These are phyloP conservation scores for Plantago ovata DNA, from an alignment of 257 asterid species.

Conservation along the genomic window DNA sequence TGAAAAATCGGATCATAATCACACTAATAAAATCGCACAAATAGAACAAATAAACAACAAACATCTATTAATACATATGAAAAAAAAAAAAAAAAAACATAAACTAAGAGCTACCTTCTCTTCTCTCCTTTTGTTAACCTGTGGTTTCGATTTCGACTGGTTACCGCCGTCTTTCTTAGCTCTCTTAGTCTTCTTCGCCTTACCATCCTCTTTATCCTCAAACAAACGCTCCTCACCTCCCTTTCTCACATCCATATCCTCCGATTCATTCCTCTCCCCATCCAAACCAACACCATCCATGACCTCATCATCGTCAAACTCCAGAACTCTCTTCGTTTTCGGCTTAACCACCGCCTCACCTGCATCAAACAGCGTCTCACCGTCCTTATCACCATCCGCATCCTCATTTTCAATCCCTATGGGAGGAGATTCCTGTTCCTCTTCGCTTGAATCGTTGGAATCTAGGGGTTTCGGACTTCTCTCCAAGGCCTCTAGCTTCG, in stretches of 20 bases:
- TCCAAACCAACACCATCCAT: slow-evolving; percentile 15
- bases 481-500: slow-evolving; percentile 46
- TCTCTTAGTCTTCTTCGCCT: slow-evolving; percentile 39
- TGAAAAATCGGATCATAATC: not conserved
- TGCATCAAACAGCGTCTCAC: slow-evolving; percentile 16
- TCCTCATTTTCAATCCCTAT: slow-evolving; percentile 27
- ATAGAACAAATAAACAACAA: not conserved
- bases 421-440: slow-evolving; percentile 32
- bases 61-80: slow-evolving; percentile 1
- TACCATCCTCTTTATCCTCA: slow-evolving; percentile 25
- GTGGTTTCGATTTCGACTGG: slow-evolving; percentile 22
- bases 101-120: slow-evolving; percentile 47
- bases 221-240: slow-evolving; percentile 14
- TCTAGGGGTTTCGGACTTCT: slow-evolving; percentile 30
- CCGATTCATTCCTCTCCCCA: slow-evolving; percentile 19
- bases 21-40: not conserved
- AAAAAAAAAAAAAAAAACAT: not conserved
- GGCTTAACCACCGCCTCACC: slow-evolving; percentile 21
- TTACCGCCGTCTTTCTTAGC: slow-evolving; percentile 24
- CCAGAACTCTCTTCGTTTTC: slow-evolving; percentile 51
- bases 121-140: slow-evolving; percentile 44
- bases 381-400: slow-evolving; percentile 10
- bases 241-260: slow-evolving; percentile 16
- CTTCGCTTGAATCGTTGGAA: slow-evolving; percentile 32
- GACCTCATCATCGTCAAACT: slow-evolving; percentile 34